phyloP scores from a whole-genome alignment of 202 grass and related monocot genomes.

The Saccharum hybrid region DNA sequence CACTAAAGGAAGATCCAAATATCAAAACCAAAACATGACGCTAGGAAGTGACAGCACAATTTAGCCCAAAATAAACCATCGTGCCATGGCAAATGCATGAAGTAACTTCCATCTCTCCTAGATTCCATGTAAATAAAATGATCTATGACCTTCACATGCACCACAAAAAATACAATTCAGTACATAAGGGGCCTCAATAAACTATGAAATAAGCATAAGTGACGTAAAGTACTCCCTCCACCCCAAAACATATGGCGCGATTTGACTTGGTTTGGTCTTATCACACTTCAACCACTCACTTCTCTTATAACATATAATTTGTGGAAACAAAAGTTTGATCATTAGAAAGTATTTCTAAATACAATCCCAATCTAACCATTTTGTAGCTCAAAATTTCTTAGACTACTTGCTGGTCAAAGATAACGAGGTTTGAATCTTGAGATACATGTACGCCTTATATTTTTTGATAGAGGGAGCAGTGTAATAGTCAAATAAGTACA shows the following conservation, averaged over 20 bases:
- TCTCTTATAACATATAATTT: neutral
- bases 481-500: neutral
- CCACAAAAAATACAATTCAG: slow-evolving; percentile 9
- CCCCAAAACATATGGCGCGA: neutral
- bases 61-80: neutral
- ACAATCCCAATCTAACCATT: neutral
- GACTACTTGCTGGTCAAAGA: neutral
- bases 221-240: neutral
- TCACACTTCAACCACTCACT: neutral
- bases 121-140: slow-evolving; percentile 8
- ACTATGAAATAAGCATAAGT: neutral
- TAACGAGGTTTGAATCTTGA: neutral
- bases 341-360: neutral
- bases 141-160: neutral
- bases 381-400: neutral
- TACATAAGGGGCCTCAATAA: neutral
- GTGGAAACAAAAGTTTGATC: neutral
- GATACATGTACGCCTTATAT: neutral
- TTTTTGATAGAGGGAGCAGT: neutral
- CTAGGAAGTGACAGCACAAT: neutral
- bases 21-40: neutral
- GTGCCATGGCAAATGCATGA: neutral
- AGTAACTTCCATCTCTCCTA: neutral
- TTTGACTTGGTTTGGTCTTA: neutral
- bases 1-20: neutral